Evolutionary conservation across 1,139 yeast species (phyloP), one percentile per base, ranked within the genome.

Genomic region (Yamadazyma diddensiae): DNA sequence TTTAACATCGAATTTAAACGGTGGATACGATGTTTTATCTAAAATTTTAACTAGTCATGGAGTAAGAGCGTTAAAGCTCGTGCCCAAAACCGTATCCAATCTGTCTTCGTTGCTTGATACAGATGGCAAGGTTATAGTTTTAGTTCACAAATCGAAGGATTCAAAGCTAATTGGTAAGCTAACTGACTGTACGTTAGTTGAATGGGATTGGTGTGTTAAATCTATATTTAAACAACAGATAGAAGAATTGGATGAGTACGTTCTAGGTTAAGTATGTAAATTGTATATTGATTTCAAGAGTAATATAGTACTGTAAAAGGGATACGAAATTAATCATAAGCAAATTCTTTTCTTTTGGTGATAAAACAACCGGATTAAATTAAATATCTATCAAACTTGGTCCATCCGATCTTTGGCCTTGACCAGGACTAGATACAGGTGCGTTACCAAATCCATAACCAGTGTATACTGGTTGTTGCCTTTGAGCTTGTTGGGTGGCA

Each of bases 401-500:
- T 19, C 73, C 73, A 39, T 65, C 73, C 23, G 52, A 46, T 41
- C 57, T 56, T 38, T 43, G 54, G n/a, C 22, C 22, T 5, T 23
- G 24, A 13, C 31, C 16, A 4, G 29, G 30, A 12, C 27, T 35
- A 6, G 37, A 29, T 23, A 50, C 43, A 28, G 47, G 57, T n/a
- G 64, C 67, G 48, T 88, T 88, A 24, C 97, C 97, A 60, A 88
- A 88, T 2, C 97, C 97, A 53, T 80, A 88, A 2, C 97, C 97
- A 4, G 97, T 88, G 50, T 84, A 82, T 16, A 69, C 70, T 3
- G 70, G 65, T 34, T 52, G 49, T 55, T 55, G 40, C 52, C 54
- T 30, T 49, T 52, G 37, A 39, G 49, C 30, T 24, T 29, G 38
- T 23, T 27, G 37, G 9, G 31, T 29, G 19, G 34, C 36, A 18